Percentiles rank a stretch among this genome's conserved stretches.
Evolutionary conservation across 2,329 filamentous ascomycete species (phyloP).

Genomic region (Pleoardoris graminearum): DNA sequence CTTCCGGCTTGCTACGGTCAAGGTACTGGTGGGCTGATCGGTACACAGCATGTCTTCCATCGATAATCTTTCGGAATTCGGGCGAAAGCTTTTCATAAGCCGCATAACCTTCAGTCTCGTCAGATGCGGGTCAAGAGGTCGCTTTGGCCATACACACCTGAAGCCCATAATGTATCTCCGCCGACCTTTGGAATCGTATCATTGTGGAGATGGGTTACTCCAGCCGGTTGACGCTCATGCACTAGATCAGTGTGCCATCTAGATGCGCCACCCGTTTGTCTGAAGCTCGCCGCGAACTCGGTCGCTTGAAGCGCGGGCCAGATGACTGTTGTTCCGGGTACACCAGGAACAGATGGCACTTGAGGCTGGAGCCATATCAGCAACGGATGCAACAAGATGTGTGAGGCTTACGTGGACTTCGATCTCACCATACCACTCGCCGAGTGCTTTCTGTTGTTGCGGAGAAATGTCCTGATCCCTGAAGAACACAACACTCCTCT

Average conservation of each 20-base stretch:
- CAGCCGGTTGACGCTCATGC: conserved; percentile 70
- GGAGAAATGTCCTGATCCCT: conserved; percentile 52
- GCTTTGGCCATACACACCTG: conserved; percentile 39
- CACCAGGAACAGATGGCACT: conserved; percentile 69
- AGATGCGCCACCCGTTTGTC: conserved; percentile 68
- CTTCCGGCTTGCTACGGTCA: conserved; percentile 63
- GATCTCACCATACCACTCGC: conserved; percentile 54
- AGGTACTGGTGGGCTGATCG: conserved; percentile 68
- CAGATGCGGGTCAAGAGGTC: neutral
- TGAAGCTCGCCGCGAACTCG: conserved; percentile 64
- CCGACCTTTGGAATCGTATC: conserved; percentile 67
- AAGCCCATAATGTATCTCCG: conserved; percentile 74
- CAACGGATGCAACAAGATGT: too few species aligned
- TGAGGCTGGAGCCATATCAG: conserved; percentile 59
- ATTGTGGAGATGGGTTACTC: conserved; percentile 71
- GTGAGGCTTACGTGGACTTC: conserved; percentile 65
- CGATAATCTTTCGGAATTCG: conserved; percentile 70
- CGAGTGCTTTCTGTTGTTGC: conserved; percentile 37
- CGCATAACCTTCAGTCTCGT: conserved; percentile 50
- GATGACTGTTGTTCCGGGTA: conserved; percentile 65
- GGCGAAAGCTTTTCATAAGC: conserved; percentile 76
- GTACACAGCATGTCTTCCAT: conserved; percentile 68
- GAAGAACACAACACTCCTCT: conserved; percentile 55
- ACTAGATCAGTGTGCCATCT: conserved; percentile 73
- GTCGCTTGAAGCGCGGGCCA: conserved; percentile 71